Evolutionary conservation across 257 asterid species (phyloP).

Genomic region (Fraxinus pennsylvanica): DNA sequence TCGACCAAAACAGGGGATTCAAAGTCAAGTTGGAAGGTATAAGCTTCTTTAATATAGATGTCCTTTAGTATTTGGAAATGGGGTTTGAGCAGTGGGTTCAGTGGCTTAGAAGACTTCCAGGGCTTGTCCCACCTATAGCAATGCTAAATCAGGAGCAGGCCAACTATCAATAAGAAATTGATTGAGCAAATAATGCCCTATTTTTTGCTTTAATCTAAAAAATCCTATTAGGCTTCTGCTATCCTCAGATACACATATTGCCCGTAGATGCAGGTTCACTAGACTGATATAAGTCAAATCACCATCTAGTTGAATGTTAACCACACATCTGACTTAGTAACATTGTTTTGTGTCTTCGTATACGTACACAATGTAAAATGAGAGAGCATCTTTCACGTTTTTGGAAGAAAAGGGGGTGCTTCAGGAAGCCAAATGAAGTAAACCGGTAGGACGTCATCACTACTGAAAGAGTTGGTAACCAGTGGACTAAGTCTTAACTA

Average conservation of each 20-base stretch:
- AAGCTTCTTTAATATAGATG: constrained; percentile 4
- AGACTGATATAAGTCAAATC: constrained; percentile 9
- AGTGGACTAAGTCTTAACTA: background rate
- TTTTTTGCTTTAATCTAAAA: constrained; percentile 9
- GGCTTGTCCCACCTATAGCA: constrained; percentile 16
- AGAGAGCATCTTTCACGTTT: background rate
- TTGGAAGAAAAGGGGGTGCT: background rate
- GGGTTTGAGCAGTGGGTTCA: background rate
- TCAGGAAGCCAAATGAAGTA: background rate
- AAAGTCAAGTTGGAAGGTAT: constrained; percentile 93
- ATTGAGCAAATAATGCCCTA: background rate
- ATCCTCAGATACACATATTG: background rate
- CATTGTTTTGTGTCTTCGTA: background rate
- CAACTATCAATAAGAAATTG: background rate
- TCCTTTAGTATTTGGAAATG: constrained; percentile 12
- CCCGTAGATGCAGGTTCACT: constrained; percentile 5
- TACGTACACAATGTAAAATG: background rate
- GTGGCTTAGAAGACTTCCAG: constrained; percentile 17
- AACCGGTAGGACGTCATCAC: background rate
- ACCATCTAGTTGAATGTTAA: background rate
- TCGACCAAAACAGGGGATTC: constrained; percentile 88
- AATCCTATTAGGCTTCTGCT: constrained; percentile 3
- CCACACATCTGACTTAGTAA: background rate
- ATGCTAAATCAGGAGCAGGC: constrained; percentile 10
- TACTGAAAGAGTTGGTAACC: background rate